Evolutionary conservation across 768 basidiomycete genomes (phyloP).

Genomic region (Lactarius vividus): DNA sequence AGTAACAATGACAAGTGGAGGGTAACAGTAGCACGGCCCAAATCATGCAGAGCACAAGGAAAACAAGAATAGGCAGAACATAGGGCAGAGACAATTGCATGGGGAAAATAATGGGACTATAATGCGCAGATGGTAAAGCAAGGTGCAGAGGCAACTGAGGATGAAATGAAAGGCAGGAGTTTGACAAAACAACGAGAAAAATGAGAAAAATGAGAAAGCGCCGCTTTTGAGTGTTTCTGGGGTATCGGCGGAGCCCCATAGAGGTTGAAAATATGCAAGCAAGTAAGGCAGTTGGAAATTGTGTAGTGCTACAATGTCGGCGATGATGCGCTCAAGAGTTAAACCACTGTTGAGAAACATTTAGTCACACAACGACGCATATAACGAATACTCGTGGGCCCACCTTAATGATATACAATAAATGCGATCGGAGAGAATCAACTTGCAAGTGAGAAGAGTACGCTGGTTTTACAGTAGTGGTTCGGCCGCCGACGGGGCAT

Average conservation of each 20-base stretch:
- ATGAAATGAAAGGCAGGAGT: conserved; percentile 12
- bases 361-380: conserved; percentile 4
- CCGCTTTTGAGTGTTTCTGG: conserved; percentile 13
- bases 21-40: conserved; percentile 14
- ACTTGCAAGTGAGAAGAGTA: conserved; percentile 10
- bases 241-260: conserved; percentile 24
- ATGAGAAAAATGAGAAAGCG: conserved; percentile 5
- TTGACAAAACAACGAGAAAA: conserved; percentile 16
- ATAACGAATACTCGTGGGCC: not conserved
- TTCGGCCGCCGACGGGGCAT: conserved; percentile 11
- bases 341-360: not conserved
- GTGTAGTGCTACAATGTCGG: conserved; percentile 28
- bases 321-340: conserved; percentile 11
- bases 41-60: conserved; percentile 24
- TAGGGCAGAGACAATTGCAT: conserved; percentile 25
- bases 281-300: conserved; percentile 15
- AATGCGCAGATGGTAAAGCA: conserved; percentile 27
- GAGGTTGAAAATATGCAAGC: conserved; percentile 17
- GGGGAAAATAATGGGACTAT: conserved; percentile 17
- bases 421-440: conserved; percentile 18
- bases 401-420: conserved; percentile 29
- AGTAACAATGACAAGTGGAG: not conserved
- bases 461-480: conserved; percentile 21
- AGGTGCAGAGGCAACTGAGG: conserved; percentile 4
- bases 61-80: conserved; percentile 19